A percentile compares a stretch with the other conserved stretches of the same genome.
phyloP scores from a whole-genome alignment of 495 filamentous ascomycete genomes.

The Aspergillus haitiensis region DNA sequence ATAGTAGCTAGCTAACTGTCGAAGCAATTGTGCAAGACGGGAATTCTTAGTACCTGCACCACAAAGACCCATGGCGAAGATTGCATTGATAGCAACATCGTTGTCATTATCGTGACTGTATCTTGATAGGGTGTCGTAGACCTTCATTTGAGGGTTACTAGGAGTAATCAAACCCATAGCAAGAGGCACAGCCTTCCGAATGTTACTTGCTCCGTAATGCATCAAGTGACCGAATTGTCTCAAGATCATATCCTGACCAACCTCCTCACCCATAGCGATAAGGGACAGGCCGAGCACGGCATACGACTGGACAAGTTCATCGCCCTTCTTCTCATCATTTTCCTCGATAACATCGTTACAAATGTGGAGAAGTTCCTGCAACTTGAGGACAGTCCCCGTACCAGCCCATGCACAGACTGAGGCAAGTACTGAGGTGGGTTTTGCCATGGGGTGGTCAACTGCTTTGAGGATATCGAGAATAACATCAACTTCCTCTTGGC shows the following conservation, averaged over 20 bases:
- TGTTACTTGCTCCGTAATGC: conserved; percentile 98
- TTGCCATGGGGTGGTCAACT: conserved; percentile 91
- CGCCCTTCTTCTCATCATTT: conserved; percentile 85
- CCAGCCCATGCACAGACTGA: conserved; percentile 98
- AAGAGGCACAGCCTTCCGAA: conserved; percentile 92
- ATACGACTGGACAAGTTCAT: conserved; percentile 92
- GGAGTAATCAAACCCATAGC: conserved; percentile 96
- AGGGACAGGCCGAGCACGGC: conserved; percentile 91
- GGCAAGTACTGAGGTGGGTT: conserved; percentile 83
- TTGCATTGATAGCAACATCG: conserved; percentile 96
- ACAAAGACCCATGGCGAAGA: conserved; percentile 97
- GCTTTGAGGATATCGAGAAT: conserved; percentile 92
- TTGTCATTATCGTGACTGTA: conserved; percentile 99
- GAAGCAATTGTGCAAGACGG: conserved; percentile 86
- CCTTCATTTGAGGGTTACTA: conserved; percentile 99
- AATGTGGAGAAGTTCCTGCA: conserved; percentile 93
- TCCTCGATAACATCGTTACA: conserved; percentile 98
- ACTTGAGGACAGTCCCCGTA: conserved; percentile 92
- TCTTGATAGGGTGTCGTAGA: conserved; percentile 97
- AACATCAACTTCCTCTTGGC: conserved; percentile 96
- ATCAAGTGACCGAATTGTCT: conserved; percentile 97
- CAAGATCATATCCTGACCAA: conserved; percentile 98
- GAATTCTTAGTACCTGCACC: conserved; percentile 99
- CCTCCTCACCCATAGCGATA: conserved; percentile 97
- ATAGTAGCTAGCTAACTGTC: conserved; percentile 96